phyloP scores from a whole-genome alignment of 768 basidiomycete genomes.

The Xanthoconium stramineum region DNA sequence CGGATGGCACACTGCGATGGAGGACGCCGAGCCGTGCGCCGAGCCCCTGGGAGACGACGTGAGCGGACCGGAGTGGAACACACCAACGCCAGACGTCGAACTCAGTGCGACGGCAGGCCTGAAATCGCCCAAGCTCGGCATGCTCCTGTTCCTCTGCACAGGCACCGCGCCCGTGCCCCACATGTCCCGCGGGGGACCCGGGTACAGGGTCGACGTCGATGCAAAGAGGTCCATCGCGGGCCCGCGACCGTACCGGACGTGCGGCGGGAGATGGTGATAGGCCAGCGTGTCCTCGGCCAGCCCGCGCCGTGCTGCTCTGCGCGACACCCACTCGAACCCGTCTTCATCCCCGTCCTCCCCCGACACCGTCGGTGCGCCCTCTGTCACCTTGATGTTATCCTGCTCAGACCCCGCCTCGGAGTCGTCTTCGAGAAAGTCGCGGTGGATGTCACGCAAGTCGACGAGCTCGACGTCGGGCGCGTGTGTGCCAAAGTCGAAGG shows the following conservation, averaged over 20 bases:
- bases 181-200: conserved; percentile 38
- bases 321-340: conserved; percentile 79
- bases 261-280: conserved; percentile 71
- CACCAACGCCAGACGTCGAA: conserved; percentile 13
- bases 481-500: conserved; percentile 82
- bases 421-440: conserved; percentile 87
- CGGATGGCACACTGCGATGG: conserved; percentile 14
- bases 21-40: conserved; percentile 11
- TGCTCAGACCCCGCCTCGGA: conserved; percentile 26
- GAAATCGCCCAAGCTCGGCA: conserved; percentile 39
- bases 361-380: conserved; percentile 35
- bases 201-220: conserved; percentile 47
- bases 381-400: conserved; percentile 47
- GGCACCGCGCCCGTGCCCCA: conserved; percentile 36
- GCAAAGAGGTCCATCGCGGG: conserved; percentile 57
- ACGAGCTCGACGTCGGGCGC: conserved; percentile 86
- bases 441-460: conserved; percentile 91
- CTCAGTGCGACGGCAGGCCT: conserved; percentile 30
- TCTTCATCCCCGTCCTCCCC: conserved; percentile 61
- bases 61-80: conserved; percentile 35
- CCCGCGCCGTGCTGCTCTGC: conserved; percentile 55
- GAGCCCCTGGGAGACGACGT: conserved; percentile 26
- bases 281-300: conserved; percentile 50
- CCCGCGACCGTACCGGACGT: conserved; percentile 62
- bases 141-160: conserved; percentile 25